Percentiles rank a stretch among this genome's conserved stretches.
Conservation (phyloP, 192 early-diverging fungal species). For the Gigaspora rosea region DNA sequence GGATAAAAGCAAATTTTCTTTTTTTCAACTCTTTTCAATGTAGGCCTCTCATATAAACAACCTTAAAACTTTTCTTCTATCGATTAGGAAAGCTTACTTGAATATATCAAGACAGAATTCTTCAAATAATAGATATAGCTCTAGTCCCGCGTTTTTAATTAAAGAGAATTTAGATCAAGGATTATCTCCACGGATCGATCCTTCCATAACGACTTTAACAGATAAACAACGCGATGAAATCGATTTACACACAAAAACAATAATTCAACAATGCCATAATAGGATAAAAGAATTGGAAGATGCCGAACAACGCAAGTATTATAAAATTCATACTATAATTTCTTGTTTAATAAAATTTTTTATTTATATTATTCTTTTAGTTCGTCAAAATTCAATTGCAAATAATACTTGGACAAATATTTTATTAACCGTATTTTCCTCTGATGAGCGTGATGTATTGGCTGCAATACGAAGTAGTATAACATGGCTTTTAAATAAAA, state of each 20-base stretch:
- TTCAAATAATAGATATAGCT: constrained; percentile 11
- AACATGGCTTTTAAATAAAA: constrained; percentile 66
- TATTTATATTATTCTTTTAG: not conserved
- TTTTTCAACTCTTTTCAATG: not conserved
- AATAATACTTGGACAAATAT: constrained; percentile 25
- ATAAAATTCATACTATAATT: not conserved
- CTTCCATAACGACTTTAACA: constrained; percentile 41
- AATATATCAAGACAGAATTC: constrained; percentile 38
- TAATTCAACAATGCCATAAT: constrained; percentile 57
- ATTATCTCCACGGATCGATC: constrained; percentile 12
- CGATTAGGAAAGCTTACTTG: constrained; percentile 59
- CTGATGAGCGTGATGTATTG: constrained; percentile 50
- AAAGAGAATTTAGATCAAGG: not conserved
- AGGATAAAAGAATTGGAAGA: constrained; percentile 60
- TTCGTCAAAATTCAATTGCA: constrained; percentile 15
- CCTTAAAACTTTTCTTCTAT: constrained; percentile 52
- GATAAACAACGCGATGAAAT: constrained; percentile 71
- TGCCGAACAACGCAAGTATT: constrained; percentile 42
- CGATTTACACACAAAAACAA: constrained; percentile 61
- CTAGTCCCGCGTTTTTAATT: constrained; percentile 27
- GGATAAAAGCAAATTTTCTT: not conserved
- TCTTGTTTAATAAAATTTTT: not conserved
- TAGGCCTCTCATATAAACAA: constrained; percentile 48
- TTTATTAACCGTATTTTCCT: not conserved
- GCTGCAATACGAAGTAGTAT: constrained; percentile 72